Evolutionary conservation across 106 monocot species (phyloP), one percentile per base, ranked within the genome.

Genomic region (Phalaenopsis equestris): DNA sequence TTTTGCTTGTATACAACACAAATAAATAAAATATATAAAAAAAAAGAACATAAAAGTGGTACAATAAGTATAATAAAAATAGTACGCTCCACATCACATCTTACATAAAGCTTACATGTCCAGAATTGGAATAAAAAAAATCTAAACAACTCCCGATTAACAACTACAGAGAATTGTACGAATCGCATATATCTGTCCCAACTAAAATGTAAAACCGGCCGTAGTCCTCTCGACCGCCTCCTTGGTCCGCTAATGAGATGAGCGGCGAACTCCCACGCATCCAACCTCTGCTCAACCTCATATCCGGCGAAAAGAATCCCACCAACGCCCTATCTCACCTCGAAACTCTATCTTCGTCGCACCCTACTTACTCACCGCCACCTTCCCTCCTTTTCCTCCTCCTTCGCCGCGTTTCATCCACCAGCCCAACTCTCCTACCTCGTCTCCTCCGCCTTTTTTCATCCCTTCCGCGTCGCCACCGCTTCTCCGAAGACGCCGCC

Each of bases 401-500:
- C 89, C 86, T 94, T 86, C 85, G 87, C 80, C 76, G 78, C 85
- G 77, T 89, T 78, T 80, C 93, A 85, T 38, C 84, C 76, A 38
- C 79, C 83, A 48, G 89, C 39, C 86, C 88, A 42, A 56, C 77
- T 68, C 89, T 82, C 86, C 90, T 98, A 79, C 90, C 89, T n/a
- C 87, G 80, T 72, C 84, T 97, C 80, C 82, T 92, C 86, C 72
- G 79, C 83, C 65, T 88, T 42, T 84, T 98, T 75, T 67, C 78
- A 56, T 38, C 79, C 79, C 84, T 85, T 43, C 87, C 75, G 16
- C 86, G 67, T 55, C 82, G 88, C 85, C 90, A 75, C 24, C 83
- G 83, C 74, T 94, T 94, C 82, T 85, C 92, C 42, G 92, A 98
- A 81, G 55, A 79, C 55, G 90, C 88, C 67, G 87, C 94, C 47